A percentile compares a stretch with the other conserved stretches of the same genome.
Evolutionary conservation across 208 protist species (phyloP).

Genomic region (Leishmania martiniquensis): DNA sequence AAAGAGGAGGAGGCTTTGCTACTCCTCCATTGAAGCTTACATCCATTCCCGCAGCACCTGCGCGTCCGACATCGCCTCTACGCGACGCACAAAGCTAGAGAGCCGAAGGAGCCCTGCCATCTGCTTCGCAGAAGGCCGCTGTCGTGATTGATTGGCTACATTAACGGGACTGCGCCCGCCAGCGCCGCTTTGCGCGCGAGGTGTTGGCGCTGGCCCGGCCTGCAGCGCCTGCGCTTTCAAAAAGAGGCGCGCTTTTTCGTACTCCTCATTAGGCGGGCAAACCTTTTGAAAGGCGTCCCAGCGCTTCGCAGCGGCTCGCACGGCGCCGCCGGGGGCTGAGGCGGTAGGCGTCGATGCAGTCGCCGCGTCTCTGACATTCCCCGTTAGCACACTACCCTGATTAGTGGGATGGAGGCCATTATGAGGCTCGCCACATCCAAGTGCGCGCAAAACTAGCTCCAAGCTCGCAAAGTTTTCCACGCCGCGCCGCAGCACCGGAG

Average conservation of each 20-base stretch:
- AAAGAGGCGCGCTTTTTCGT: slow-evolving; percentile 41
- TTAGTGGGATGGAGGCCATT: neutral
- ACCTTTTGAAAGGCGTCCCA: slow-evolving; percentile 70
- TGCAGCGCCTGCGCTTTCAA: slow-evolving; percentile 13
- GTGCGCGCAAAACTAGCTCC: slow-evolving; percentile 48
- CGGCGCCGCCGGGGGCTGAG: neutral
- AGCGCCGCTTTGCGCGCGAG: neutral
- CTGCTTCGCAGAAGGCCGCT: slow-evolving; percentile 16
- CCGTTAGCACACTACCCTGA: neutral
- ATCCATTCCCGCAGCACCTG: slow-evolving; percentile 33
- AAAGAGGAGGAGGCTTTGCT: neutral
- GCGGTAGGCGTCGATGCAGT: neutral
- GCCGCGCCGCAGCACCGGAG: slow-evolving; percentile 60
- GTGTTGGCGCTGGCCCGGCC: neutral
- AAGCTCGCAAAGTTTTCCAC: slow-evolving; percentile 64
- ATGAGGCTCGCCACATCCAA: neutral
- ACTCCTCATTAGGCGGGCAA: slow-evolving; percentile 58
- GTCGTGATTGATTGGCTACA: neutral
- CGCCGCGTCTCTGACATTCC: neutral
- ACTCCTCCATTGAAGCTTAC: slow-evolving; percentile 2
- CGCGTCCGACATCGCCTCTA: slow-evolving; percentile 53
- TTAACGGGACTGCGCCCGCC: neutral
- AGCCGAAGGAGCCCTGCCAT: slow-evolving; percentile 36
- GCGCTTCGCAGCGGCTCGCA: slow-evolving; percentile 35
- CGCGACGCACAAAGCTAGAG: slow-evolving; percentile 48